Evolutionary conservation across 768 basidiomycete genomes (phyloP), one percentile per base, ranked within the genome.

Genomic region (Harrya chromipes): DNA sequence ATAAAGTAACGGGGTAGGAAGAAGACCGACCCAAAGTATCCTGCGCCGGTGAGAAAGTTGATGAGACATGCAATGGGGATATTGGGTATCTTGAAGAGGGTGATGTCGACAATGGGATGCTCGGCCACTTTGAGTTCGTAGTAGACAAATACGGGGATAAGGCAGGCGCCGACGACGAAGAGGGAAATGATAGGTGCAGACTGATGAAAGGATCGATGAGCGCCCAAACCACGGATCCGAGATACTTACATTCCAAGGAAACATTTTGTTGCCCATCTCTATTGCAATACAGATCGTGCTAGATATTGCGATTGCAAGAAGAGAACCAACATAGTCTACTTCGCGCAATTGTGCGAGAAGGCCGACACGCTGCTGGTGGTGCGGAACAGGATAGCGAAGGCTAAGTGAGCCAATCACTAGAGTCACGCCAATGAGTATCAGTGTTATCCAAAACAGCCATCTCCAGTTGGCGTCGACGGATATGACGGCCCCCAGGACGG

Each of bases 361-460:
- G 14, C 68, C 69, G 31, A 56, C 49, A 43, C 63, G 56, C 33
- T 70, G 70, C 19, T 66, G 47, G 27, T 59, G 42, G 34, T 71
- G 61, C 0, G 68, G 70, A 12, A 70, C 65, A 12, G 68, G 66
- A 54, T 71, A 70, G 17, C 34, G 51, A 37, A 70, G 58, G 46
- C 58, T 66, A 8, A 57, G 17, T 17, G 63, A 50, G 12, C 64
- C 68, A 13, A 69, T 40, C 9, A 24, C 35, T 23, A 71, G 26
- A 7, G 66, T 71, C 2, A 69, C 14, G 20, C 50, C 60, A 20
- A 71, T 70, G 48, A 71, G 64, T 8, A 70, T 57, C 34, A 70
- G 41, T 0, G 70, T 70, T 47, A 74, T 74, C 62, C 73, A 76
- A 60, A 76, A 77, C 40, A 72, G 57, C 76, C 76, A 77, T 53